Base-by-base conservation (phyloP, 768 basidiomycete species). In the Pulveroboletus frians region DNA sequence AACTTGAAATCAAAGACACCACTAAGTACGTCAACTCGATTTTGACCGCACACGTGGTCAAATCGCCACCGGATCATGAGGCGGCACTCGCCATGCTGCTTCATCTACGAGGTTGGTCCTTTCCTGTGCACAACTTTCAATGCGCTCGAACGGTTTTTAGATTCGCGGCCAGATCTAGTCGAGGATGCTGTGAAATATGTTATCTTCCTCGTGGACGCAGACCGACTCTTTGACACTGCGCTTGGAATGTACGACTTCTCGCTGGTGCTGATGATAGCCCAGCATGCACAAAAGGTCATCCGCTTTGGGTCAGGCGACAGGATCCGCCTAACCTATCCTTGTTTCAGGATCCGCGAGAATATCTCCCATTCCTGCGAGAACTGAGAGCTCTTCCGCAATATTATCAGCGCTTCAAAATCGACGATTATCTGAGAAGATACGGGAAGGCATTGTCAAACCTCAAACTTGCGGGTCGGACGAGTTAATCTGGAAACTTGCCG, bases 191-290 rank as follows among this genome's bases (percentile, higher is more conserved):
- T 98, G 60, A 97, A 94, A 64, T 99, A 98, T 62, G 86, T 98
- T 65, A 97, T 98, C 66, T 99, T 98, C 76, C 79, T 99, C 29
- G 91, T 92, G 17, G 92, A 98, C 57, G 92, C 92, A 0, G 83
- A 98, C 59, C 76, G 76, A 39, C 76, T 99, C 4, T 98, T 95
- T 70, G 84, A 98, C 65, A 88, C 89, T 10, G 96, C 96, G 1
- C 77, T 99, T 29, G 96, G 96, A 17, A 98, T 98, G 93, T 99
- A 99, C 62, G 93, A 99, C 68, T 98, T 98, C 71, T 84, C 89
- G 26, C 73, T 99, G 15, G 95, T 97, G 7, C 73, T 98, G 20
- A 85, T 98, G 85, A 81, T 99, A 36, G 94, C 96, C 1, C 96
- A 98, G 63, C 87, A 96, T 61, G 88, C 95, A 40, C 94, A 98